Percentiles rank a stretch among this genome's conserved stretches.
Evolutionary conservation across 2,329 filamentous ascomycete species (phyloP).

Genomic region (Tolypocladium amazonense): DNA sequence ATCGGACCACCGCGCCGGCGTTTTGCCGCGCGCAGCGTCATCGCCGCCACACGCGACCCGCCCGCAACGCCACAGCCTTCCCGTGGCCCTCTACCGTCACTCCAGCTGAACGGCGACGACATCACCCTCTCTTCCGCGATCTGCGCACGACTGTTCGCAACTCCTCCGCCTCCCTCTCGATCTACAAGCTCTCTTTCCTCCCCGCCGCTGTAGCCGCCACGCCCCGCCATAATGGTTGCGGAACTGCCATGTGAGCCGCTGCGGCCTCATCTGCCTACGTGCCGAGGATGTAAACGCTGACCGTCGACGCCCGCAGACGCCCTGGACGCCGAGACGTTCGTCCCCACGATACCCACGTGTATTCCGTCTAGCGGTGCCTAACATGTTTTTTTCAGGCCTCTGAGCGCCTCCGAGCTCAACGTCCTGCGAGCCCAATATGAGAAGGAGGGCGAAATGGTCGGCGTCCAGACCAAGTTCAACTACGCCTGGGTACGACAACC

Average conservation of each 20-base stretch:
- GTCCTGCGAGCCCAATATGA: constrained; percentile 92
- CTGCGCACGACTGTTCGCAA: neutral
- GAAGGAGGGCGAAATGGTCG: constrained; percentile 94
- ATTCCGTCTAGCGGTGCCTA: neutral
- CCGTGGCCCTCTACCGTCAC: neutral
- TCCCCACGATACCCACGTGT: constrained; percentile 8
- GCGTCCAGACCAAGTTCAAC: constrained; percentile 98
- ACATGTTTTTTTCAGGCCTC: constrained; percentile 46
- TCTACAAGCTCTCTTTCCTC: neutral
- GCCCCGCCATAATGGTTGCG: constrained; percentile 29
- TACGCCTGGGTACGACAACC: constrained; percentile 74
- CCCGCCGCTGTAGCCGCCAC: neutral
- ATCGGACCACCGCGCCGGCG: neutral
- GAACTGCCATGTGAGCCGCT: constrained; percentile 36
- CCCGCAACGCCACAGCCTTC: neutral
- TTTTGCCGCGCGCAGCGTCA: neutral
- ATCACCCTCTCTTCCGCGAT: neutral
- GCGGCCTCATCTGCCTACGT: neutral
- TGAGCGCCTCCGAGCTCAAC: constrained; percentile 85
- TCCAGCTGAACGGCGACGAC: neutral
- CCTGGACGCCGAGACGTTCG: constrained; percentile 89
- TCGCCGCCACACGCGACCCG: neutral
- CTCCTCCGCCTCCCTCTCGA: neutral
- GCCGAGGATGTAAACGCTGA: constrained; percentile 4
- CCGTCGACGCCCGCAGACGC: constrained; percentile 46